Base-by-base conservation (phyloP, 176 grass and related monocot species). In the Triticum aestivum region DNA sequence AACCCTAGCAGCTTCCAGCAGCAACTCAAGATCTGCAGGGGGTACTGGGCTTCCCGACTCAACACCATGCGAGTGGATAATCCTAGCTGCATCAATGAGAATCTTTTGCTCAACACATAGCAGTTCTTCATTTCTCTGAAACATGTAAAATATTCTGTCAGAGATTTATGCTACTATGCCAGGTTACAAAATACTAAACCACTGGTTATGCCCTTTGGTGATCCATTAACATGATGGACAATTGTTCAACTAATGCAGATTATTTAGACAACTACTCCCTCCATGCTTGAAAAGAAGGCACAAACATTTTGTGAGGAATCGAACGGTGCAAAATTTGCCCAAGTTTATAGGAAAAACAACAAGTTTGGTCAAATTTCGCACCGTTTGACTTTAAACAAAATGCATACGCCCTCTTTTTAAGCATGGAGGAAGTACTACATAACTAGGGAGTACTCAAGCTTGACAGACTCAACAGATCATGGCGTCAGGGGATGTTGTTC, bases 41-140 rank as follows among this genome's bases (percentile, higher is more conserved):
- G 45, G 45, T 4, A 4, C 13, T 45, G 11, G 45, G 73, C 89
- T 87, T 89, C 92, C 90, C 73, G 92, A 73, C 79, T 97, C 86
- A 83, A 87, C 84, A 58, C 94, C 88, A 83, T 94, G 73, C 33
- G 26, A 82, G 35, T 85, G 88, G 80, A 97, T 94, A 85, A 94
- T 86, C 86, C 84, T 90, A 56, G 76, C 86, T 61, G 92, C 90
- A 77, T 90, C 87, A 62, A 94, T 65, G 87, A 97, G 83, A 83
- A 97, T 92, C 58, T 85, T 88, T 85, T 94, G 88, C 87, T 94
- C 77, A 79, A 86, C 20, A 18, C 83, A 83, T 37, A 92, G 62
- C 74, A 85, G 45, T 78, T 92, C 92, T 30, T 94, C 92, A 79
- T 90, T 97, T 77, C 35, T 92, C 94, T 94, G 8, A 92, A 73